Conservation (phyloP, 164 flowering plant genomes). For the Piper longum region DNA sequence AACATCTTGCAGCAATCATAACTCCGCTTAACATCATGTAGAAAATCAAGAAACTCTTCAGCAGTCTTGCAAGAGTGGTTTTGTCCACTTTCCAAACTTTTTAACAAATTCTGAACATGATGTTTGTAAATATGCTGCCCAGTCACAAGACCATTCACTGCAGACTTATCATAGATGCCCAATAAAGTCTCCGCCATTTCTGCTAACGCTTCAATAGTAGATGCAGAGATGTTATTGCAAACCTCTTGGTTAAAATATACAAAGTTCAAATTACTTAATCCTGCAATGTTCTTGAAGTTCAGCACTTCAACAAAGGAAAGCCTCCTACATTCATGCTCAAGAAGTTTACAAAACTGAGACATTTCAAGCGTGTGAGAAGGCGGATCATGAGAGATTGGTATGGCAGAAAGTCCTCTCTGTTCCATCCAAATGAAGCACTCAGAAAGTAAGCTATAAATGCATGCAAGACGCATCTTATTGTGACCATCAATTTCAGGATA, state of each 20-base stretch:
- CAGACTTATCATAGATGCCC: slow-evolving; percentile 21
- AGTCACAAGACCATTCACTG: slow-evolving; percentile 38
- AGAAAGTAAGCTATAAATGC: slow-evolving; percentile 51
- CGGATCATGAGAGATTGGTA: slow-evolving; percentile 11
- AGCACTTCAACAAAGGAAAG: slow-evolving; percentile 48
- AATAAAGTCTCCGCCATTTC: slow-evolving; percentile 54
- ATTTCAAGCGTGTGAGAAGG: slow-evolving; percentile 13
- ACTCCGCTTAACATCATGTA: slow-evolving; percentile 56
- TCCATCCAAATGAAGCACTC: slow-evolving; percentile 51
- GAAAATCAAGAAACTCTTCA: slow-evolving; percentile 31
- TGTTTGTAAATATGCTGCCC: slow-evolving; percentile 61
- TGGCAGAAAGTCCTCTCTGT: slow-evolving; percentile 15
- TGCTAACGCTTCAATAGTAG: slow-evolving; percentile 63
- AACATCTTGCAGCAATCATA: slow-evolving; percentile 39
- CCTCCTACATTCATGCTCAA: slow-evolving; percentile 64
- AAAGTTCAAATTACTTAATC: slow-evolving; percentile 45
- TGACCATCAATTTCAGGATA: slow-evolving; percentile 73
- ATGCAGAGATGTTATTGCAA: slow-evolving; percentile 34
- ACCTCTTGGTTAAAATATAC: slow-evolving; percentile 50
- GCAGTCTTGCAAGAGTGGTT: slow-evolving; percentile 18
- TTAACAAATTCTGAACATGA: slow-evolving; percentile 33
- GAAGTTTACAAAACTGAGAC: slow-evolving; percentile 37
- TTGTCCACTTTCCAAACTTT: slow-evolving; percentile 25
- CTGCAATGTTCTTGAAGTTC: slow-evolving; percentile 80
- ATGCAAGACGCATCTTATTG: slow-evolving; percentile 71